These are phyloP conservation scores for Cutaneotrichosporon cyanovorans DNA, from an alignment of 1,284 basidiomycete genomes.

Conservation along the genomic window DNA sequence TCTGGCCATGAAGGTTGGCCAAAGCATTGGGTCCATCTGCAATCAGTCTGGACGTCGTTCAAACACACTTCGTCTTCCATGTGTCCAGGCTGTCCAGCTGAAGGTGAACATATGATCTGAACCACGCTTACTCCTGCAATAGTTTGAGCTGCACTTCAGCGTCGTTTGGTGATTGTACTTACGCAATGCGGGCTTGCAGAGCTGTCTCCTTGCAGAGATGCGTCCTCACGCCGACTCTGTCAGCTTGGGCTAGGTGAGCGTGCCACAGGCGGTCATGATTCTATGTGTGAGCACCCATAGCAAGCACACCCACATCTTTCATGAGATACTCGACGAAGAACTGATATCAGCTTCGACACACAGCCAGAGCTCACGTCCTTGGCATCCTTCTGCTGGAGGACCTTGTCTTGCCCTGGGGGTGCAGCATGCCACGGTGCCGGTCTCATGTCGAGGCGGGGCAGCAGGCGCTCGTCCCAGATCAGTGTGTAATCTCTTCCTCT, in stretches of 20 bases:
- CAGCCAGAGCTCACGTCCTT: conserved; percentile 9
- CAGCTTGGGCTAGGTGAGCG: conserved; percentile 26
- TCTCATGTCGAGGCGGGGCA: conserved; percentile 7
- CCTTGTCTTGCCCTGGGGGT: too few species aligned
- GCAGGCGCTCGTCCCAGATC: conserved; percentile 24
- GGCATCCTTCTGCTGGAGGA: too few species aligned
- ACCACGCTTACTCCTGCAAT: conserved; percentile 18
- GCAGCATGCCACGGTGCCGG: conserved; percentile 19
- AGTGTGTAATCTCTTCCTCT: conserved; percentile 28
- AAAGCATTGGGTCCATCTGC: conserved; percentile 11
- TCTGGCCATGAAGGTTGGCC: conserved; percentile 29
- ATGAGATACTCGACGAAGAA: conserved; percentile 27
- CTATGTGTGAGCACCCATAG: conserved; percentile 2
- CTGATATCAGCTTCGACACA: neutral
- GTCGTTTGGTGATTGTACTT: conserved; percentile 1
- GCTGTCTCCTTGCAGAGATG: conserved; percentile 17
- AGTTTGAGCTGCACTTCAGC: conserved; percentile 16
- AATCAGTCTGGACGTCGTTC: neutral
- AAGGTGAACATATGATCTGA: neutral
- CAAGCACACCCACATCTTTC: conserved; percentile 14
- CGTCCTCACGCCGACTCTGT: conserved; percentile 17
- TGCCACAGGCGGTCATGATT: conserved; percentile 20
- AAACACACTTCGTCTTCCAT: neutral
- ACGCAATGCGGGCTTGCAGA: conserved; percentile 20
- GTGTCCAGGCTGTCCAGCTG: conserved; percentile 4